A percentile compares a stretch with the other conserved stretches of the same genome.
These are phyloP conservation scores for Zymoseptoria pseudotritici DNA, from an alignment of 2,329 filamentous ascomycete genomes.

Conservation along the genomic window DNA sequence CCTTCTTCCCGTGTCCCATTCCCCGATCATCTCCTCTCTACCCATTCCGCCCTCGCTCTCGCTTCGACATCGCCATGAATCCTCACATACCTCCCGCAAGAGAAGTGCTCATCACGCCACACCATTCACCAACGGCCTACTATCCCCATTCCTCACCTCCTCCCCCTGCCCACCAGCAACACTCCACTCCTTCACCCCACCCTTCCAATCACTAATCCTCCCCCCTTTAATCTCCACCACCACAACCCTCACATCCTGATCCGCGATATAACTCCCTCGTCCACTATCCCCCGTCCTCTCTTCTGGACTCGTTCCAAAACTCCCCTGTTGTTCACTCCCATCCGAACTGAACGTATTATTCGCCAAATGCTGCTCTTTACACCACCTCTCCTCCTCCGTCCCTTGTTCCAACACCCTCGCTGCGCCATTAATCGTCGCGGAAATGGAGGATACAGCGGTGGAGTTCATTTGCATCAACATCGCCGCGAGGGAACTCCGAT, in stretches of 20 bases:
- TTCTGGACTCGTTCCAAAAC: conserved; percentile 10
- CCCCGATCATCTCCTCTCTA: no score
- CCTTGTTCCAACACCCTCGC: conserved; percentile 66
- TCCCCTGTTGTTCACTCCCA: conserved; percentile 15
- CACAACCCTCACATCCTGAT: conserved; percentile 79
- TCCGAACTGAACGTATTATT: conserved; percentile 62
- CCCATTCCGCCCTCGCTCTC: no score
- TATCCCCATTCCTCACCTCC: background rate
- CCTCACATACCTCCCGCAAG: no score
- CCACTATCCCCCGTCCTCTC: conserved; percentile 32
- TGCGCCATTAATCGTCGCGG: conserved; percentile 85
- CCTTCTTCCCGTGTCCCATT: no score
- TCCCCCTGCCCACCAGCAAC: conserved; percentile 6
- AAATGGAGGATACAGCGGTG: conserved; percentile 78
- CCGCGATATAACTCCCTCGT: conserved; percentile 63
- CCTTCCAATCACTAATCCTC: conserved; percentile 90
- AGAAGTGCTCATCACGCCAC: background rate
- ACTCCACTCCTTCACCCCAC: conserved; percentile 75
- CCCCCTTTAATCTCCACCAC: conserved; percentile 78
- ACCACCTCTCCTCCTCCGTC: conserved; percentile 77
- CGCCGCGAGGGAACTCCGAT: conserved; percentile 66
- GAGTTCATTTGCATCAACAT: conserved; percentile 88
- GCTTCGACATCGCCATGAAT: no score
- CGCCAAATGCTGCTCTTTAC: conserved; percentile 72
- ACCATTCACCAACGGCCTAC: conserved; percentile 6